These are phyloP conservation scores for Magnaporthiopsis incrustans DNA, from an alignment of 2,329 filamentous ascomycete species.

Conservation along the genomic window DNA sequence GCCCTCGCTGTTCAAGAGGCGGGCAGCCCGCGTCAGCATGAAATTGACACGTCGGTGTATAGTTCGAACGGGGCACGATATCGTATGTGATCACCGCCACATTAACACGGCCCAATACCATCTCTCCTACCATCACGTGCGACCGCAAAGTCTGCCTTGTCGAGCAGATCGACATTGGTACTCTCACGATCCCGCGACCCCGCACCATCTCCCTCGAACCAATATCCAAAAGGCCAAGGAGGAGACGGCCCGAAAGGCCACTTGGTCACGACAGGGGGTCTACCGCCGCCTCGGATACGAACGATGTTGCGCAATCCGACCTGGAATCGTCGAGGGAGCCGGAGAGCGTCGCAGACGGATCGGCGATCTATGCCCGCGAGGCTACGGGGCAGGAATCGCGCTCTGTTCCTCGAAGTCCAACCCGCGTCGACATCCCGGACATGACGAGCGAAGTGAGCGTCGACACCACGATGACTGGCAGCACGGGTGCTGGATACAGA, in stretches of 20 bases:
- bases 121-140: slow-evolving; percentile 70
- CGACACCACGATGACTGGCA: slow-evolving; percentile 61
- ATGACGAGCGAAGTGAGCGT: slow-evolving; percentile 56
- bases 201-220: slow-evolving; percentile 83
- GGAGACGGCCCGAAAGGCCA: slow-evolving; percentile 36
- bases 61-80: slow-evolving; percentile 95
- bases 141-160: slow-evolving; percentile 73
- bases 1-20: neutral
- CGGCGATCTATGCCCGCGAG: slow-evolving; percentile 29
- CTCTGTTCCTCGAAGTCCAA: slow-evolving; percentile 31
- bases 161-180: slow-evolving; percentile 78
- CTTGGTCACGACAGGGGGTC: slow-evolving; percentile 35
- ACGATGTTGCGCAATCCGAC: slow-evolving; percentile 26
- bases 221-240: slow-evolving; percentile 61
- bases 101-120: slow-evolving; percentile 79
- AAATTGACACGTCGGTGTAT: slow-evolving; percentile 7
- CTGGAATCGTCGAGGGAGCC: slow-evolving; percentile 27
- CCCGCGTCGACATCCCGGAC: slow-evolving; percentile 42
- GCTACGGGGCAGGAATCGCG: slow-evolving; percentile 24
- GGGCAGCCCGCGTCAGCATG: neutral
- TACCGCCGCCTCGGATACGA: slow-evolving; percentile 26
- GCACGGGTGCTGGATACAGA: slow-evolving; percentile 40
- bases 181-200: slow-evolving; percentile 65
- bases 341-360: slow-evolving; percentile 32
- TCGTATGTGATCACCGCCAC: slow-evolving; percentile 87